These are phyloP conservation scores for Trichophyton equinum DNA, from an alignment of 2,329 filamentous ascomycete species.

Conservation along the genomic window DNA sequence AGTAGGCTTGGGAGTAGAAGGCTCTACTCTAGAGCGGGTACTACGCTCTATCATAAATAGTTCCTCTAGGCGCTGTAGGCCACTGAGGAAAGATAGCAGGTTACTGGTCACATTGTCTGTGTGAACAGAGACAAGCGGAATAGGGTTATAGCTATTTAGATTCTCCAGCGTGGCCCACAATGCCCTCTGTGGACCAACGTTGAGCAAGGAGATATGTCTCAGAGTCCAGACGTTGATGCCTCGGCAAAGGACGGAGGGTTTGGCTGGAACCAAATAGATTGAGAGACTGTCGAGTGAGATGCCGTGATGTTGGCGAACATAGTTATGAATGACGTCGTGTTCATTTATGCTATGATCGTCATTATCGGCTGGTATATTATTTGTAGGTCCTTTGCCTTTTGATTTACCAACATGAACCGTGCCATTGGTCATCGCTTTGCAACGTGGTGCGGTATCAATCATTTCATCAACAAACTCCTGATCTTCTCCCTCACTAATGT, in stretches of 20 bases:
- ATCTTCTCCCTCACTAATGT: slow-evolving; percentile 19
- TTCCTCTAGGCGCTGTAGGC: slow-evolving; percentile 44
- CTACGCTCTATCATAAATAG: slow-evolving; percentile 48
- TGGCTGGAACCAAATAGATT: slow-evolving; percentile 49
- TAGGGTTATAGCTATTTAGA: slow-evolving; percentile 40
- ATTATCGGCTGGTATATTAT: slow-evolving; percentile 2
- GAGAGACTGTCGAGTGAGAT: slow-evolving; percentile 43
- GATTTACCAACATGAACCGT: not conserved
- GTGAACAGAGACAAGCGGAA: slow-evolving; percentile 47
- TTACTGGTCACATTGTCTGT: slow-evolving; percentile 49
- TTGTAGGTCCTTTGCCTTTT: not conserved
- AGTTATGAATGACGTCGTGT: slow-evolving; percentile 28
- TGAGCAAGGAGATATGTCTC: slow-evolving; percentile 48
- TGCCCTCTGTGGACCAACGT: slow-evolving; percentile 48
- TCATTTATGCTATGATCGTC: not conserved
- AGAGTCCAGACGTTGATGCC: slow-evolving; percentile 47
- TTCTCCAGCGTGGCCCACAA: slow-evolving; percentile 48
- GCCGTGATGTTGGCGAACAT: slow-evolving; percentile 47
- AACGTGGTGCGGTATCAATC: not conserved
- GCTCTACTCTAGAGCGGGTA: slow-evolving; percentile 40
- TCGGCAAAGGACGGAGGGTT: slow-evolving; percentile 43
- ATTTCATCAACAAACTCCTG: slow-evolving; percentile 15
- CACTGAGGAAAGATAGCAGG: slow-evolving; percentile 37
- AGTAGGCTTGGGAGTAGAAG: slow-evolving; percentile 40
- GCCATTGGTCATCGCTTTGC: not conserved